These are phyloP conservation scores for Actinomortierella wolfii DNA, from an alignment of 371 early-diverging fungal genomes.

Conservation along the genomic window DNA sequence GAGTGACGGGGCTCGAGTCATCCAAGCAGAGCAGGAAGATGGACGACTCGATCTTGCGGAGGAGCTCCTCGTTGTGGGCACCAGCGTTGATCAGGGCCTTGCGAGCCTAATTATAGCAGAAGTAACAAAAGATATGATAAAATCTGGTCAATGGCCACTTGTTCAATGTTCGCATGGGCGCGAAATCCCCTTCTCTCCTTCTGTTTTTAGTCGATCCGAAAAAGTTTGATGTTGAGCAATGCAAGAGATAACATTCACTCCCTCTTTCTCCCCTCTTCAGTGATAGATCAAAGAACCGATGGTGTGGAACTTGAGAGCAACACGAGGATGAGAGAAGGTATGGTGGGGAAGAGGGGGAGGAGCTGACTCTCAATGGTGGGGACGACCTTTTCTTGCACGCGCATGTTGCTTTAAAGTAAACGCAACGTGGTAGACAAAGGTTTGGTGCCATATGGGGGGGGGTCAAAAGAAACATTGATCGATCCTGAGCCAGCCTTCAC, in stretches of 20 bases:
- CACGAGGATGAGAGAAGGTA: background rate
- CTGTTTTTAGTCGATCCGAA: background rate
- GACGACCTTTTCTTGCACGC: no score
- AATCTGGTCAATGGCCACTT: background rate
- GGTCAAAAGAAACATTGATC: no score
- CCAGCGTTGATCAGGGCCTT: conserved; percentile 65
- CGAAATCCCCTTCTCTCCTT: background rate
- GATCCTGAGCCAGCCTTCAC: no score
- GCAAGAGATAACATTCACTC: background rate
- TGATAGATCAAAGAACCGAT: no score
- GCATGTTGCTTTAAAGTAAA: no score
- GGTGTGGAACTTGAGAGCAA: conserved; percentile 1
- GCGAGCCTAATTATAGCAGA: conserved; percentile 49
- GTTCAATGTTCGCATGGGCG: background rate
- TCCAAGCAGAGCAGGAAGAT: conserved; percentile 90
- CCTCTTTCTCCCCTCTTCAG: no score
- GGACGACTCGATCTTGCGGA: conserved; percentile 84
- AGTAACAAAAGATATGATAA: background rate
- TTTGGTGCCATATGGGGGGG: no score
- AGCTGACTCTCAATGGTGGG: background rate
- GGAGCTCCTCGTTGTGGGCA: conserved; percentile 69
- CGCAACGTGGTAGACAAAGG: no score
- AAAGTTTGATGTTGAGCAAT: background rate
- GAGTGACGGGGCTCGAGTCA: conserved; percentile 78
- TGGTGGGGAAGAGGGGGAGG: background rate